Base-by-base conservation (phyloP, 2,329 filamentous ascomycete genomes). In the Metarhizium guizhouense region DNA sequence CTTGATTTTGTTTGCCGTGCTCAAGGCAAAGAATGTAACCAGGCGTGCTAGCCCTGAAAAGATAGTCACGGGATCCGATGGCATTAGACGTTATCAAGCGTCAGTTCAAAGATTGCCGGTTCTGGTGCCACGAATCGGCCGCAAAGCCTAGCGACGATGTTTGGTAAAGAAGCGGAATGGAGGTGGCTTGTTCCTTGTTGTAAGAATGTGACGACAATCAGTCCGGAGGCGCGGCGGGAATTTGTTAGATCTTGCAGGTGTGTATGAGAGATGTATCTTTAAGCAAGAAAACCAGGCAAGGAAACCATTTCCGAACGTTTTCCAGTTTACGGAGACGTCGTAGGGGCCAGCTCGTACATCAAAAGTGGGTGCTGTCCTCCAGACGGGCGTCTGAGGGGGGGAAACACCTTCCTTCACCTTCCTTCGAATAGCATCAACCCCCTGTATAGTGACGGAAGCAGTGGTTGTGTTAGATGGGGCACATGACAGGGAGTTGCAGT, bases 311-410 rank as follows among this genome's bases (percentile, higher is more conserved):
- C 42, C 8, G 38, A 56, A 18, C 16, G 16, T 48, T 50, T 42
- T 30, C 36, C 52, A 34, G 43, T 34, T 38, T 42, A 13, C 10
- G 25, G 13, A 30, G 45, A 48, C 6, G 45, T 30, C 30, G 45
- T 47, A 34, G 38, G 47, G 25, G 38, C 38, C 11, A 36, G 29
- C 47, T 51, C 36, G 40, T 14, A 47, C 20, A 54, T 51, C 34
- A 42, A 51, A 51, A 56, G 55, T 54, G 51, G 55, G 48, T 16
- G 20, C 50, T 47, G 29, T 36, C n/a, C 45, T 48, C 29, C 52
- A 56, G 43, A 42, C 53, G 40, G 51, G 47, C 32, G 51, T 56
- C 54, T 45, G 20, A 51, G 40, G 38, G 32, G 25, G 36, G 7
- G 30, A 48, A 45, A 29, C 34, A 43, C 25, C 13, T 42, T 55